Base-by-base conservation (phyloP, 495 filamentous ascomycete species). In the Penicillium subrubescens region DNA sequence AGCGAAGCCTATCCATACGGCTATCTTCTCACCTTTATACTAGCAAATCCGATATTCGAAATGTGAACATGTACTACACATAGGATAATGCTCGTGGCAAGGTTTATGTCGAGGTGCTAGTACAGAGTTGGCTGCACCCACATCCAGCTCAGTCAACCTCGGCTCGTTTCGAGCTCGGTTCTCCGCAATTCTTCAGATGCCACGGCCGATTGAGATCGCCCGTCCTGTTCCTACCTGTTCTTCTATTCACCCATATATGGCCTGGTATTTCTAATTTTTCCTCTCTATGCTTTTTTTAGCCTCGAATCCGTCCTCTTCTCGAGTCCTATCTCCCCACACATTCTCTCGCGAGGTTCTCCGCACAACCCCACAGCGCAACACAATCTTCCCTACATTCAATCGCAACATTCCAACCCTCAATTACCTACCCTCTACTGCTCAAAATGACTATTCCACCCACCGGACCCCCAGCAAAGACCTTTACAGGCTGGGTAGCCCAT, bases 401-500 rank as follows among this genome's bases (percentile, higher is more conserved):
- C 56, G 51, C 35, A 54, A 62, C 25, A 29, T 15, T 14, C 14
- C 37, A 17, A 41, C 37, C 1, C 54, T 23, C 54, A 35, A 14
- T 23, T 17, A 35, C 21, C 31, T 8, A 11, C 1, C 5, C 21
- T 57, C 17, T 41, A 17, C 3, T 23, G 0, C 35, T 6, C 59
- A 66, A 8, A 46, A 72, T 74, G 62, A 60, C 68, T 27, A n/a
- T 44, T 2, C 50, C 60, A 19, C 11, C 51, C 34, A 48, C 56
- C 29, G 17, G 21, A 39, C 31, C 50, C 5, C 57, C 62, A 43
- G 59, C 69, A n/a, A 71, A 79, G 51, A 81, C 87, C 61, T 97
- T 94, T 77, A 77, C 88, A 66, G 93, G 93, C 70, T 97, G 93
- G 94, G 77, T 96, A 59, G 92, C 89, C 69, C 79, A 88, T 60